Evolutionary conservation across 441 rosid genomes (phyloP), one percentile per base, ranked within the genome.

Genomic region (Populus trichocarpa): DNA sequence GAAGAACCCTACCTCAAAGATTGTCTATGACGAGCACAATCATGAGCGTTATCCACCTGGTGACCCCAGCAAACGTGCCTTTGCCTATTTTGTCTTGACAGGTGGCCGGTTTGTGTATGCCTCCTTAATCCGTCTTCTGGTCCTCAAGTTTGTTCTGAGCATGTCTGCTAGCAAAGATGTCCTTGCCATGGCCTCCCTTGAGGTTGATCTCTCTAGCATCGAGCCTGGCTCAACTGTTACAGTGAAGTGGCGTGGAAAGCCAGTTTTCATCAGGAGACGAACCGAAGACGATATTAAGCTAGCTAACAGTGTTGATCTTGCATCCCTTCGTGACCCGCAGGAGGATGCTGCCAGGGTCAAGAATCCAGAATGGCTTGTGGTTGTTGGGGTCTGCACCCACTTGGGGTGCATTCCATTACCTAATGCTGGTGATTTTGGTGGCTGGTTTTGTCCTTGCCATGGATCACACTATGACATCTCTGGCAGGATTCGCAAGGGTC

Each of bases 141-240:
- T 93, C 76, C 97, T 96, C 73, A 95, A 95, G 89, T 85, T 95
- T 80, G 85, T 95, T 69, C 86, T 93, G 69, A 96, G 99, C 85
- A 96, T 96, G 99, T 93, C 99, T 9, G 98, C 99, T 11, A 96
- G 97, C 86, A 93, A 93, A 71, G 99, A 96, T 70, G 98, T 96
- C 61, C 98, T 96, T 78, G 99, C 99, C 38, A 87, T 93, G 32
- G 99, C 97, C 38, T 92, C 98, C 78, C 90, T 96, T 20, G 99
- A 96, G 92, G 99, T 93, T 76, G 98, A 96, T 81, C 91, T 92
- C 22, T 88, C 91, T 3, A 91, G 92, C 87, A 92, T 96, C 18
- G 97, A 92, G 74, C 93, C 97, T 0, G 98, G 99, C 73, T 86
- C 92, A n/a, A 96, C 98, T 36, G 92, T 96, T 14, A 96, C 98